phyloP scores from a whole-genome alignment of 208 protist species.

The Borovskyia barvae region DNA sequence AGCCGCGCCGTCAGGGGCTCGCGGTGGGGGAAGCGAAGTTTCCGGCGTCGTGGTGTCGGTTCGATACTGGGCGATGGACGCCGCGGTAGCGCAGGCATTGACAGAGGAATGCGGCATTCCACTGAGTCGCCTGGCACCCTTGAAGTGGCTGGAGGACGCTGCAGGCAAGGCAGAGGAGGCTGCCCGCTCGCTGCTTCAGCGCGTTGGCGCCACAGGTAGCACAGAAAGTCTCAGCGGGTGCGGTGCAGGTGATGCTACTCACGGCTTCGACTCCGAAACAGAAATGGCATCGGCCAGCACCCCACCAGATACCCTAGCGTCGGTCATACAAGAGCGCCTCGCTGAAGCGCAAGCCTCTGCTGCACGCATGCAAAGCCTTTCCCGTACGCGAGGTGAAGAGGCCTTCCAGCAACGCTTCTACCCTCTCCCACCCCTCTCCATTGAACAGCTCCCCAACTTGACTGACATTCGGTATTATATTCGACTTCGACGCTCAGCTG shows the following conservation, averaged over 20 bases:
- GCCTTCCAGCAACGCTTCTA: constrained; percentile 3
- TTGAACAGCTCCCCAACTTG: constrained; percentile 25
- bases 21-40: constrained; percentile 1
- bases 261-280: background rate
- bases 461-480: constrained; percentile 24
- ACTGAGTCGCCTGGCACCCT: constrained; percentile 18
- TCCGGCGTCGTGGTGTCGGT: constrained; percentile 1
- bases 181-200: background rate
- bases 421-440: constrained; percentile 17
- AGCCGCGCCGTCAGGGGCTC: background rate
- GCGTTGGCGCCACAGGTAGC: background rate
- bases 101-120: constrained; percentile 24
- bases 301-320: constrained; percentile 10
- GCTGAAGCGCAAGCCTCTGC: background rate
- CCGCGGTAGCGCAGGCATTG: constrained; percentile 15
- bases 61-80: constrained; percentile 22
- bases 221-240: background rate
- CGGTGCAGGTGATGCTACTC: background rate
- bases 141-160: constrained; percentile 37
- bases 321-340: constrained; percentile 2
- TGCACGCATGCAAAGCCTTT: no score
- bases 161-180: constrained; percentile 3
- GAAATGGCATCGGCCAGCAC: constrained; percentile 6
- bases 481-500: constrained; percentile 8
- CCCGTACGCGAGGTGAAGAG: no score